A percentile compares a stretch with the other conserved stretches of the same genome.
phyloP scores from a whole-genome alignment of 352 stramenopile genomes.

The Phytophthora cajani region DNA sequence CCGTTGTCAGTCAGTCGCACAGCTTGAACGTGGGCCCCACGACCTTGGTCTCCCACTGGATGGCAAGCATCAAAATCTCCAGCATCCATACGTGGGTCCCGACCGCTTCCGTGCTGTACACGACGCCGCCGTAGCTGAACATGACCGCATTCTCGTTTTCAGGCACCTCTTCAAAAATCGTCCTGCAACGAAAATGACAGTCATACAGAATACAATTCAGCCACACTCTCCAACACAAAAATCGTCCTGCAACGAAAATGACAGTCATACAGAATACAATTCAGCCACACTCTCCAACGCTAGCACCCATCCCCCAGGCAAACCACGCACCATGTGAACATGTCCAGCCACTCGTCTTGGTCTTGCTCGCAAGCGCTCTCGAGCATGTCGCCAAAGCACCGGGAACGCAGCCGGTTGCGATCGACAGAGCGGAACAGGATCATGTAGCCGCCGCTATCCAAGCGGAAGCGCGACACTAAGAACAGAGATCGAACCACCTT shows the following conservation, averaged over 20 bases:
- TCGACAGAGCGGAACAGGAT: constrained; percentile 58
- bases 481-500: constrained; percentile 55
- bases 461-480: constrained; percentile 48
- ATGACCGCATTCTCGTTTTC: constrained; percentile 36
- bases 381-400: constrained; percentile 2
- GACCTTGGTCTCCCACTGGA: constrained; percentile 65
- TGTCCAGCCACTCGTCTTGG: constrained; percentile 58
- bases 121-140: constrained; percentile 61
- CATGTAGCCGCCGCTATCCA: constrained; percentile 42
- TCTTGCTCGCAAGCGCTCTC: constrained; percentile 13
- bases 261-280: too few relatives aligned
- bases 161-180: constrained; percentile 49
- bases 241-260: constrained; percentile 24
- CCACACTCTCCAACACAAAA: constrained; percentile 18
- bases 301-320: neutral
- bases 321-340: constrained; percentile 58
- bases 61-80: constrained; percentile 64
- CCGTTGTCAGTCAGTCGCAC: constrained; percentile 8
- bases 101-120: constrained; percentile 46
- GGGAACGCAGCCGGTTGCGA: constrained; percentile 26
- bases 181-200: neutral
- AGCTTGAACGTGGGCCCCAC: constrained; percentile 49
- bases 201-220: too few relatives aligned
- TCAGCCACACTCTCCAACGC: too few relatives aligned
- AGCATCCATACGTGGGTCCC: constrained; percentile 68